Base-by-base conservation (phyloP, 768 basidiomycete genomes). In the Pleurotus sapidus region DNA sequence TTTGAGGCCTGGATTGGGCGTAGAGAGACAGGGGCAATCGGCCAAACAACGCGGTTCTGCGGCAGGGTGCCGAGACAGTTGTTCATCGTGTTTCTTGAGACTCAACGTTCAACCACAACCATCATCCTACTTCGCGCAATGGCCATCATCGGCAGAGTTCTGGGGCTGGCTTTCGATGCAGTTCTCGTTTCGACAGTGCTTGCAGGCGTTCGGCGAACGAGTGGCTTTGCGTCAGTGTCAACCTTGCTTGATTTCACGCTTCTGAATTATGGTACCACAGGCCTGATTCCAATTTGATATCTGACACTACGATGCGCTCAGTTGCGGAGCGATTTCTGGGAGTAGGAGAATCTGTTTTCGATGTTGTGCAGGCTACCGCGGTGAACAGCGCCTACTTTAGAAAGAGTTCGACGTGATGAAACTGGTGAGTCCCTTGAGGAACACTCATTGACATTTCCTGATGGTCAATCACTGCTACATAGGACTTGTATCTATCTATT, bases 191-290 rank as follows among this genome's bases (percentile, higher is more conserved):
- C 95, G 14, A 93, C 96, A 11, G 82, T 98, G 5, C 72, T 95
- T 40, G 96, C 96, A 39, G 96, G 96, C 27, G 87, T 98, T 59
- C 87, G 87, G 69, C 86, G 92, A 58, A 88, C 93, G 15, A 95
- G 89, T 59, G 95, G 95, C 37, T 94, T 93, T 74, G 73, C 82
- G 95, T 97, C 68, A 72, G 94, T 87, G 30, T 17, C 20, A 25
- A 49, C 27, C 45, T 34, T 40, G 49, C 38, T 50, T 46, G 30
- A 23, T 39, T 23, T 49, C 23, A 23, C 49, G 39, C 37, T 47
- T 50, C 56, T 37, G 39, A 11, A 12, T 43, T 17, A 12, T 45
- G 38, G 24, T 45, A 24, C 5, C 46, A 49, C 53, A 93, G 94
- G 25, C 79, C 87, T 23, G 76, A 93, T 63, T 83, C 89, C 15